Evolutionary conservation across 139 green algal genomes (phyloP).

Genomic region (Chlorella sp.): DNA sequence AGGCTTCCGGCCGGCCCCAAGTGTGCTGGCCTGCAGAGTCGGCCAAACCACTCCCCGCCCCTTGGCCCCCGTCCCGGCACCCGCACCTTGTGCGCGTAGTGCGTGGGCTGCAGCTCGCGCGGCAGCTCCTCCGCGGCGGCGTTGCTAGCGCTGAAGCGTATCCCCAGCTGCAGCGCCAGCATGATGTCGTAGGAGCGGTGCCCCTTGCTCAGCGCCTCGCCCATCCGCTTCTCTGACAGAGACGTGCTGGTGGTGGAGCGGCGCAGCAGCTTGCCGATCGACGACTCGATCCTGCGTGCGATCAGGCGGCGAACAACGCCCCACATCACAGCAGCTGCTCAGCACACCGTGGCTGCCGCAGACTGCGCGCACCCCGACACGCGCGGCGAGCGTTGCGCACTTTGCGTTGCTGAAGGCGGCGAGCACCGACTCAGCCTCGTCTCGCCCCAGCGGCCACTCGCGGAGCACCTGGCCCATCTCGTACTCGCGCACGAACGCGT

Average conservation of each 20-base stretch:
- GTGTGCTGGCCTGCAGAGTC: too few species aligned
- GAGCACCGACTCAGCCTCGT: conserved; percentile 30
- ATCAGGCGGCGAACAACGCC: too few species aligned
- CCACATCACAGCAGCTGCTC: too few species aligned
- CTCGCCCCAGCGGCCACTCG: conserved; percentile 30
- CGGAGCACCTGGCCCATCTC: conserved; percentile 40
- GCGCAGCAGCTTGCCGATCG: neutral
- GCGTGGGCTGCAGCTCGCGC: neutral
- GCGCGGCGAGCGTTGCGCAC: too few species aligned
- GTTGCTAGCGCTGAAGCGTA: neutral
- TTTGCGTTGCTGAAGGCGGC: too few species aligned
- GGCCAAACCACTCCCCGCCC: too few species aligned
- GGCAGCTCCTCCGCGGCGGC: neutral
- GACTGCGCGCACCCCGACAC: too few species aligned
- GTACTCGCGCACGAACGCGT: conserved; percentile 49
- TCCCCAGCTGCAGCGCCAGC: conserved; percentile 31
- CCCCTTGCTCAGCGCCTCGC: conserved; percentile 83
- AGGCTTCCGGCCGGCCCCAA: too few species aligned
- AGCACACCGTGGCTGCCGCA: too few species aligned
- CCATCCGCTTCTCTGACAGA: conserved; percentile 52
- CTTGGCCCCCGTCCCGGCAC: neutral
- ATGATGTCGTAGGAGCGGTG: conserved; percentile 85
- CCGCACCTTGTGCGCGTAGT: neutral
- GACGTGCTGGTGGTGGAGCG: neutral
- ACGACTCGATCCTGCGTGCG: neutral